Percentiles rank a stretch among this genome's conserved stretches.
Evolutionary conservation across 176 grass and related monocot genomes (phyloP).

Genomic region (Eleusine coracana): DNA sequence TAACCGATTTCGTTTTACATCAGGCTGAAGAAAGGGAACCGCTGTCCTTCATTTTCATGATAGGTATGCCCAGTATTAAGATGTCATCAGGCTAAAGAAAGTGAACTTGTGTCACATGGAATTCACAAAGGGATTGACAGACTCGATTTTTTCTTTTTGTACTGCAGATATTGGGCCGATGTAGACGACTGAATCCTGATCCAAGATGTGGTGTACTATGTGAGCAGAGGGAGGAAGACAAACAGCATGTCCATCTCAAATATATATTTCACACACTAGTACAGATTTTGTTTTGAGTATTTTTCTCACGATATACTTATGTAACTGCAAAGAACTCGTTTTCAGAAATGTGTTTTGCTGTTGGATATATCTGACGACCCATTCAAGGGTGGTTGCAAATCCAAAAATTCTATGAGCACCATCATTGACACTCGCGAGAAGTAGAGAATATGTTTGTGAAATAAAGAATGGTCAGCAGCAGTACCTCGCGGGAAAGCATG

Average conservation of each 20-base stretch:
- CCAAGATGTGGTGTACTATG: background rate
- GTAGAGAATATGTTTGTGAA: no score
- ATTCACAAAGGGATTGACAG: background rate
- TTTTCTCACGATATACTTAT: background rate
- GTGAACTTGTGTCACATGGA: background rate
- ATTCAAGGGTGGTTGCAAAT: no score
- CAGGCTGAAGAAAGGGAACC: conserved; percentile 25
- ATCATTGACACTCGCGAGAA: no score
- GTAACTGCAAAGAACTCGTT: background rate
- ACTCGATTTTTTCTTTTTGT: background rate
- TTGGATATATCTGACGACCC: background rate
- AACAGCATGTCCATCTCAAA: background rate
- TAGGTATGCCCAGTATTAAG: background rate
- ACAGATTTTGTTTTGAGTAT: background rate
- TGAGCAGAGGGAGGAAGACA: background rate
- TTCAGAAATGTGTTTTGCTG: background rate
- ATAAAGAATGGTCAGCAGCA: no score
- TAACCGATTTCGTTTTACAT: conserved; percentile 8
- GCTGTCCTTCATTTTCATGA: background rate
- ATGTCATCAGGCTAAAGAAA: background rate
- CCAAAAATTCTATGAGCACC: no score
- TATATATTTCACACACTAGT: background rate
- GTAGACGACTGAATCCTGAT: background rate
- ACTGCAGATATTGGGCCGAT: background rate
- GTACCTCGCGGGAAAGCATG: no score